Base-by-base conservation (phyloP, 192 early-diverging fungal species). In the Backusella australiensis region DNA sequence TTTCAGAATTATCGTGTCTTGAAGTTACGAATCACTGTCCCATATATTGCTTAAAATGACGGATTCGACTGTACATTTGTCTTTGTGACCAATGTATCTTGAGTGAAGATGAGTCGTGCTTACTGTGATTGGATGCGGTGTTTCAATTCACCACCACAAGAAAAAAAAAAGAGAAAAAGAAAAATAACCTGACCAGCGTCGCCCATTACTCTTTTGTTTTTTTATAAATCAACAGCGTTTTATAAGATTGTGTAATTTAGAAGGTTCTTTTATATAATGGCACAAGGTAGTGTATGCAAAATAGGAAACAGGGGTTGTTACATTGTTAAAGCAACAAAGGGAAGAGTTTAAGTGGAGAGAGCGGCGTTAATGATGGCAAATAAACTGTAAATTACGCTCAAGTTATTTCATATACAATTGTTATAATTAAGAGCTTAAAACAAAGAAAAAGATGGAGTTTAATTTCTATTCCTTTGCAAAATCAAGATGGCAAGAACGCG, bases 231-330 rank as follows among this genome's bases (percentile, higher is more conserved):
- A 59, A 59, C 53, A 39, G 38, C 38, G n/a, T 59, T 59, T 23
- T 59, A 59, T 26, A 59, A 59, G 23, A 49, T 49, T 49, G 46
- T 49, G 17, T 49, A 49, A 49, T 49, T 59, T 59, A 59, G 53
- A 59, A 59, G 53, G 21, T 59, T 59, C 19, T 59, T 59, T 59
- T 59, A 59, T 21, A 59, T 23, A 59, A 63, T 63, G 56, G 56
- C 56, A 63, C 56, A 63, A 63, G 56, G 56, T 63, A 63, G 21
- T 12, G 56, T 26, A 63, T 63, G 23, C 8, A 63, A 29, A 14
- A 11, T 12, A 14, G 12, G 21, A 6, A 1, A 63, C 3, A 63
- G 0, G 23, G 56, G 56, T 21, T 49, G 14, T 12, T 56, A 11
- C 19, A n/a, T 23, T 9, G 23, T 14, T 29, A 11, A 63, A 26